phyloP scores from a whole-genome alignment of 2,329 filamentous ascomycete species.

The Clonostachys solani region DNA sequence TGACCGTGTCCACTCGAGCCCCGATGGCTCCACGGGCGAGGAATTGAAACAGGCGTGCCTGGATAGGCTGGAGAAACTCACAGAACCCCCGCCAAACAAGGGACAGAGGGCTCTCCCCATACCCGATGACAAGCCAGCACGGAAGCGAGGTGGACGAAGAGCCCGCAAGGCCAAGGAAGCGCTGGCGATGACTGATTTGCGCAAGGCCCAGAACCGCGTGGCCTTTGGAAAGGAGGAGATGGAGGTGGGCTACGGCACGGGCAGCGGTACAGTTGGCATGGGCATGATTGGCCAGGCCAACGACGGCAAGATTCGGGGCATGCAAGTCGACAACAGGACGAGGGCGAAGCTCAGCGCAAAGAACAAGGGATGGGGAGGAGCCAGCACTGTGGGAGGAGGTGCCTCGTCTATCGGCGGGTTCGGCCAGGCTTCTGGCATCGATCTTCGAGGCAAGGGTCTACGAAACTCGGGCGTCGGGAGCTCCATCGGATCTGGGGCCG shows the following conservation, averaged over 20 bases:
- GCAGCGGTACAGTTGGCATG: conserved; percentile 80
- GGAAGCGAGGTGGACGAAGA: conserved; percentile 86
- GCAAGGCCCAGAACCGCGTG: conserved; percentile 94
- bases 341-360: conserved; percentile 91
- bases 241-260: conserved; percentile 85
- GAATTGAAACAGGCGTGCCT: conserved; percentile 79
- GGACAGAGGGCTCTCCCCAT: conserved; percentile 82
- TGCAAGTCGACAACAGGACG: conserved; percentile 90
- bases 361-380: conserved; percentile 89
- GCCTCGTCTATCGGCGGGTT: conserved; percentile 83
- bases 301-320: conserved; percentile 81
- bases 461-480: conserved; percentile 78
- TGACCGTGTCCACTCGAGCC: conserved; percentile 77
- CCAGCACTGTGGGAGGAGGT: conserved; percentile 59
- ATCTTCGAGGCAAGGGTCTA: conserved; percentile 73
- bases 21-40: conserved; percentile 79
- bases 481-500: conserved; percentile 52
- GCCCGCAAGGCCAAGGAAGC: conserved; percentile 96
- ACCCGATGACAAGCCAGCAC: conserved; percentile 89
- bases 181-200: conserved; percentile 91
- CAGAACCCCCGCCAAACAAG: conserved; percentile 86
- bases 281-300: conserved; percentile 92
- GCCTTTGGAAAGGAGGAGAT: conserved; percentile 93
- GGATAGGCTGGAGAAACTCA: conserved; percentile 85
- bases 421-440: conserved; percentile 63